Evolutionary conservation across 495 filamentous ascomycete genomes (phyloP).

Genomic region (Aspergillus baeticus): DNA sequence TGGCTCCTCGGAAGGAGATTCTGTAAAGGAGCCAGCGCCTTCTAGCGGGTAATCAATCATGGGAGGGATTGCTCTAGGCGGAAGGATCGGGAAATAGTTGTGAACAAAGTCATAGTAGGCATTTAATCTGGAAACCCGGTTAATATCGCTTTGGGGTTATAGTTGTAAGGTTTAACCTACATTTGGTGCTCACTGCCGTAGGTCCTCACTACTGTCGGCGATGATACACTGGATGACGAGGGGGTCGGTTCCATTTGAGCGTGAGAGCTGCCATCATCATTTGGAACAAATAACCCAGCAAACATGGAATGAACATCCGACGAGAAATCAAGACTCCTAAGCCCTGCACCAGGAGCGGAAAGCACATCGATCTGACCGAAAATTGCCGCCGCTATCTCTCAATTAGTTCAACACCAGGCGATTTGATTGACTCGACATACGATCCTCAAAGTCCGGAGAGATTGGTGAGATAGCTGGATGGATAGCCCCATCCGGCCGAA

Average conservation of each 20-base stretch:
- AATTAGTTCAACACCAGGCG: slow-evolving; percentile 13
- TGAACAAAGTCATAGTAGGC: slow-evolving; percentile 63
- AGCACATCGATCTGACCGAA: slow-evolving; percentile 46
- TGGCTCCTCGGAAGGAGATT: slow-evolving; percentile 42
- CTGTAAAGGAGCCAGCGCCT: slow-evolving; percentile 39
- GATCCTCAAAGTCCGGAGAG: slow-evolving; percentile 32
- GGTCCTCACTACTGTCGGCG: slow-evolving; percentile 34
- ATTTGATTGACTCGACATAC: slow-evolving; percentile 24
- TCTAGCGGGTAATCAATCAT: slow-evolving; percentile 46
- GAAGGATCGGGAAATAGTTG: slow-evolving; percentile 57
- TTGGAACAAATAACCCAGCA: slow-evolving; percentile 31
- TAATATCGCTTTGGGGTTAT: slow-evolving; percentile 16
- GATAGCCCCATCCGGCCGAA: slow-evolving; percentile 23
- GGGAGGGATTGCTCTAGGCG: slow-evolving; percentile 45
- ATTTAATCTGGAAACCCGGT: slow-evolving; percentile 43
- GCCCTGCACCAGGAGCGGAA: slow-evolving; percentile 42
- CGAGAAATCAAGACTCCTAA: slow-evolving; percentile 40
- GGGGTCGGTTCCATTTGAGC: slow-evolving; percentile 35
- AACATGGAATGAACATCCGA: slow-evolving; percentile 40
- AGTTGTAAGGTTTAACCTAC: slow-evolving; percentile 25
- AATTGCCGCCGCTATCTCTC: slow-evolving; percentile 29
- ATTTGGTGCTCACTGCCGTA: slow-evolving; percentile 45
- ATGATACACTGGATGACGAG: slow-evolving; percentile 25
- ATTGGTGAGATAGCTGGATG: slow-evolving; percentile 21
- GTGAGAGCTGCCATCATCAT: slow-evolving; percentile 23